Percentiles rank a stretch among this genome's conserved stretches.
Evolutionary conservation across 192 early-diverging fungal species (phyloP).

Genomic region (Coemansia sp.): DNA sequence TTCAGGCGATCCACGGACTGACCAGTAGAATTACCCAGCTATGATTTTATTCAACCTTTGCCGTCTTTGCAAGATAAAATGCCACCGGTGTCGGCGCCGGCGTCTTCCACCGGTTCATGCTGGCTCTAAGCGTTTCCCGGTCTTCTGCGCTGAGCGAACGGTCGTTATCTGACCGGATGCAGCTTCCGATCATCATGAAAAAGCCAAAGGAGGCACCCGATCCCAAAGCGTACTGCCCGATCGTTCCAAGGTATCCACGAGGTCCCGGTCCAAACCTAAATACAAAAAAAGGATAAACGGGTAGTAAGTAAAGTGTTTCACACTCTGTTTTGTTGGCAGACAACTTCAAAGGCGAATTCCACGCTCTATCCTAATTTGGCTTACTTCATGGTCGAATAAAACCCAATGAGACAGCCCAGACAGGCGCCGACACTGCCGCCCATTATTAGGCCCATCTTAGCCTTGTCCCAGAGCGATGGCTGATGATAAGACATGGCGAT

Average conservation of each 20-base stretch:
- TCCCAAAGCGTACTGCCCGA: slow-evolving; percentile 71
- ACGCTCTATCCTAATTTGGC: background rate
- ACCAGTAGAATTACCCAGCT: too few species aligned
- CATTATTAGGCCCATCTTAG: slow-evolving; percentile 56
- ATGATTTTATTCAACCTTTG: slow-evolving; percentile 9
- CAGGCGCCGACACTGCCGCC: slow-evolving; percentile 53
- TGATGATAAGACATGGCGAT: slow-evolving; percentile 40
- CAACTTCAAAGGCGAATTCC: background rate
- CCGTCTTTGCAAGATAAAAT: slow-evolving; percentile 30
- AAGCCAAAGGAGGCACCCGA: slow-evolving; percentile 81
- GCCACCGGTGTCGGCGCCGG: slow-evolving; percentile 27
- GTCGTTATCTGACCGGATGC: slow-evolving; percentile 50
- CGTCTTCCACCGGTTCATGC: slow-evolving; percentile 40
- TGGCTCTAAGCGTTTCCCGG: slow-evolving; percentile 19
- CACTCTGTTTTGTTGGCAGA: background rate
- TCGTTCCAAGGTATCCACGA: slow-evolving; percentile 64
- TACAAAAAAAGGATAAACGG: background rate
- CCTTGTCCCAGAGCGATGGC: slow-evolving; percentile 54
- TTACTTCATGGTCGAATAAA: slow-evolving; percentile 56
- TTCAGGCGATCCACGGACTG: too few species aligned
- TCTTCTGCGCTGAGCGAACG: slow-evolving; percentile 27
- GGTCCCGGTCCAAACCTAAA: slow-evolving; percentile 68
- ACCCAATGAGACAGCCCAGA: slow-evolving; percentile 53
- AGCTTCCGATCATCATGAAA: slow-evolving; percentile 71
- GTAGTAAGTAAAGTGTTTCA: background rate